phyloP scores from a whole-genome alignment of 108 stramenopile genomes.

The Schizochytrium sp. region DNA sequence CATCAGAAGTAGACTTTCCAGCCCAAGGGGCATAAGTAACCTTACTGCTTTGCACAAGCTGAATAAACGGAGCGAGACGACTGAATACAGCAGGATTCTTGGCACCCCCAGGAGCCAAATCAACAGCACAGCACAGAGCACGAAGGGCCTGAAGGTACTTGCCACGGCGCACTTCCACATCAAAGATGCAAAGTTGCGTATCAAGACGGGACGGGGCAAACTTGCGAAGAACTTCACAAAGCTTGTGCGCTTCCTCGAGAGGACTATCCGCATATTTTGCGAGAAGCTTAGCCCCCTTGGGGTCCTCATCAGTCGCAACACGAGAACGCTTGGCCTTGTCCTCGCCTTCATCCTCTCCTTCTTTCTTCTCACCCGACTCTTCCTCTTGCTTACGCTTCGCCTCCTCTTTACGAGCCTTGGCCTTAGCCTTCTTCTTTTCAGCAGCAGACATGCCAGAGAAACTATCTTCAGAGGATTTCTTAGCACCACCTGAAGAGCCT shows the following conservation, averaged over 20 bases:
- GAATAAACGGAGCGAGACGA: neutral
- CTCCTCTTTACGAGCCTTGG: slow-evolving; percentile 68
- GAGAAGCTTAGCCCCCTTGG: slow-evolving; percentile 85
- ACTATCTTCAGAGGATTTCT: neutral
- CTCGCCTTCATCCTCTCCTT: slow-evolving; percentile 72
- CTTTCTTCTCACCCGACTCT: slow-evolving; percentile 65
- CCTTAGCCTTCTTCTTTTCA: slow-evolving; percentile 76
- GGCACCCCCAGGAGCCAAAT: neutral
- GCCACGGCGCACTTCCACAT: slow-evolving; percentile 88
- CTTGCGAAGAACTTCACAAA: slow-evolving; percentile 80
- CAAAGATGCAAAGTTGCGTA: slow-evolving; percentile 88
- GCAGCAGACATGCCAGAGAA: slow-evolving; percentile 67
- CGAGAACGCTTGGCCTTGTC: slow-evolving; percentile 61
- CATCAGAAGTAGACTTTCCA: slow-evolving; percentile 4
- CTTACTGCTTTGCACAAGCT: slow-evolving; percentile 18
- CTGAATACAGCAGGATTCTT: slow-evolving; percentile 18
- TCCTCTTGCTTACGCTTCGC: slow-evolving; percentile 65
- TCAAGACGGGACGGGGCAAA: slow-evolving; percentile 81
- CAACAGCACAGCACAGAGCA: slow-evolving; percentile 67
- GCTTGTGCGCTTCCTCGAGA: slow-evolving; percentile 84
- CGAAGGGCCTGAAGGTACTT: slow-evolving; percentile 89
- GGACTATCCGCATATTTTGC: slow-evolving; percentile 76
- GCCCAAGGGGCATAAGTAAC: slow-evolving; percentile 33
- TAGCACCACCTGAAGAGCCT: neutral
- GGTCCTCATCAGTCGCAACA: slow-evolving; percentile 81